Evolutionary conservation across 306 rosid species (phyloP).

Genomic region (Dicorynia guianensis): DNA sequence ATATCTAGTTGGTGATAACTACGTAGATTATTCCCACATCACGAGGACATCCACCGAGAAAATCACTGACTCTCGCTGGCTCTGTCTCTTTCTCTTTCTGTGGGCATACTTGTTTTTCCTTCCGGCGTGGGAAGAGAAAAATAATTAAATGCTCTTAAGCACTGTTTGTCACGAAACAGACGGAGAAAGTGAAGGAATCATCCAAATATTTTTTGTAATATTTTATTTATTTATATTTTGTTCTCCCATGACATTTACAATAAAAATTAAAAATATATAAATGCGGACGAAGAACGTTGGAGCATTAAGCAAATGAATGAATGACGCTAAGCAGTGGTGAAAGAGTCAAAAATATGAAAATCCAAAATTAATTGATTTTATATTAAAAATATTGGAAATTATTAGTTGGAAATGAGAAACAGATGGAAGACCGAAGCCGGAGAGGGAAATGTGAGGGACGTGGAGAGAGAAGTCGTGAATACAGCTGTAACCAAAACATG

Average conservation of each 20-base stretch:
- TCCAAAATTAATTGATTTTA: slow-evolving; percentile 15
- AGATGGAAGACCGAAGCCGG: neutral
- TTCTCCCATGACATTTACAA: neutral
- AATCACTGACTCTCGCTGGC: slow-evolving; percentile 41
- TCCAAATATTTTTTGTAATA: neutral
- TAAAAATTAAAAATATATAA: neutral
- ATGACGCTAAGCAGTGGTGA: slow-evolving; percentile 9
- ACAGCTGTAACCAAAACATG: slow-evolving; percentile 73
- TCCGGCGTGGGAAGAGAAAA: slow-evolving; percentile 1
- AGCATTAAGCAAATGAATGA: neutral
- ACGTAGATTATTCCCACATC: slow-evolving; percentile 50
- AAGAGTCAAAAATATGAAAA: slow-evolving; percentile 34
- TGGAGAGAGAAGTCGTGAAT: slow-evolving; percentile 51
- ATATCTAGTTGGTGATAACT: slow-evolving; percentile 34
- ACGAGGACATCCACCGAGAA: slow-evolving; percentile 47
- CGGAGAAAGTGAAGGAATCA: slow-evolving; percentile 42
- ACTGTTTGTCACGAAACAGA: slow-evolving; percentile 48
- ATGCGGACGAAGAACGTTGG: neutral
- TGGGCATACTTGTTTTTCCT: slow-evolving; percentile 18
- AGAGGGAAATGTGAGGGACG: neutral
- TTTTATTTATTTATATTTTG: slow-evolving; percentile 1
- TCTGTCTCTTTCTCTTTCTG: neutral
- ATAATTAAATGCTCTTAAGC: slow-evolving; percentile 5
- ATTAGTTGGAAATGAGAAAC: neutral
- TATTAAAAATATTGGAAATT: slow-evolving; percentile 3